Base-by-base conservation (phyloP, 805 yeast genomes). In the Maudiozyma turicensis region DNA sequence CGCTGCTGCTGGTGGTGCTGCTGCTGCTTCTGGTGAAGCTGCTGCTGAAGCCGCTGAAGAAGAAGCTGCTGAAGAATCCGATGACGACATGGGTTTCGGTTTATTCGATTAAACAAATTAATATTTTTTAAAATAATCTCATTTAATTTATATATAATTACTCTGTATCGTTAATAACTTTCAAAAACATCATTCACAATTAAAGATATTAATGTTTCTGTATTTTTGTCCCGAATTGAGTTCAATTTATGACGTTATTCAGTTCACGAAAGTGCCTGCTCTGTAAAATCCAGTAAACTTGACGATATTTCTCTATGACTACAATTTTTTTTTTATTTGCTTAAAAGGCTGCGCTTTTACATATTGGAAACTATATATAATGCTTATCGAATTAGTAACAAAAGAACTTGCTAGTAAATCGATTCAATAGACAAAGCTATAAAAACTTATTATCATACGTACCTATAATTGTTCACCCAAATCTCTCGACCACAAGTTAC, bases 51-150 rank as follows among this genome's bases (percentile, higher is more conserved):
- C 74, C 54, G 85, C 74, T 59, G 86, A 72, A 59, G 87, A 71
- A 59, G 82, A 75, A 58, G 79, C 65, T 56, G 79, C 65, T 56
- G 82, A 72, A 63, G 86, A 79, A 72, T 80, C 84, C 58, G 89
- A 82, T 69, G 89, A 81, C 66, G 95, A 84, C 76, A 84, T 86
- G 93, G 95, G 93, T 66, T 82, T 85, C 82, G 93, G 93, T 77
- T 80, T 86, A 75, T 86, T 86, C 78, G 95, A 85, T 75, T 86
- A 84, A 76, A 62, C 73, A 46, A 31, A 26, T 40, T 38, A 44
- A 48, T 8, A 34, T 13, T 43, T 31, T 15, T 13, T 43, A 44
- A 35, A 20, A 14, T 42, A 14, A 40, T 26, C 8, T 15, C 13
- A 11, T 42, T 42, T 42, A 42, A 31, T 42, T 43, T 6, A 37